Conservation (phyloP, 179 eudicot genomes). For the Spergularia azorica region DNA sequence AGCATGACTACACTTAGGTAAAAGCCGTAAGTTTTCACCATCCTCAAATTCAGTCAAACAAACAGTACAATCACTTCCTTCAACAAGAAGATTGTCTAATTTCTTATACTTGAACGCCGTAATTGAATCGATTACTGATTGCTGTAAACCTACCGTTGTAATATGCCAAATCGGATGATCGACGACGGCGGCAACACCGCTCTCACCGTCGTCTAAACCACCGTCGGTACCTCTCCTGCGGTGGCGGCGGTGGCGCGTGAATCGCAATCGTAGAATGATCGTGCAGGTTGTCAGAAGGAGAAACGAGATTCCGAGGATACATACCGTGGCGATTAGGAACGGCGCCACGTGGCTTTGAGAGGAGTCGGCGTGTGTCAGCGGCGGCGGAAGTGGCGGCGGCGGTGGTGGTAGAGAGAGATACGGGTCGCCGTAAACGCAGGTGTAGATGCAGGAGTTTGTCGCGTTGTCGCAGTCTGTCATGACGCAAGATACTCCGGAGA, state of each 20-base stretch:
- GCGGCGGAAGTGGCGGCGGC: slow-evolving; percentile 18
- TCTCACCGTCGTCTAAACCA: neutral
- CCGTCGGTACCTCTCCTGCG: neutral
- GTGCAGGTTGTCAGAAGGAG: slow-evolving; percentile 39
- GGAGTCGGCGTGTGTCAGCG: neutral
- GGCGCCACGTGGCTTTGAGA: slow-evolving; percentile 30
- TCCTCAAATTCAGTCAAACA: slow-evolving; percentile 76
- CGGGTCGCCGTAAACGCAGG: neutral
- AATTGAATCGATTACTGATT: slow-evolving; percentile 60
- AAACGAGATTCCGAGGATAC: slow-evolving; percentile 45
- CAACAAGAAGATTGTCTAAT: slow-evolving; percentile 58
- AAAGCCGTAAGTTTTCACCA: slow-evolving; percentile 65
- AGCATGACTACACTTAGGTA: slow-evolving; percentile 73
- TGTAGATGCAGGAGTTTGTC: neutral
- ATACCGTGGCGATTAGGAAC: slow-evolving; percentile 33
- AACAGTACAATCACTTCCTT: slow-evolving; percentile 69
- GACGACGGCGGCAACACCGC: slow-evolving; percentile 16
- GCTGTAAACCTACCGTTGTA: slow-evolving; percentile 64
- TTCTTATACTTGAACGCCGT: slow-evolving; percentile 50
- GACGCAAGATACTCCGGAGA: neutral
- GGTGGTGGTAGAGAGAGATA: neutral
- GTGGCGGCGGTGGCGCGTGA: slow-evolving; percentile 27
- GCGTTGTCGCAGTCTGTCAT: slow-evolving; percentile 1
- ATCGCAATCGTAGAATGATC: slow-evolving; percentile 29
- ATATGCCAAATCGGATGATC: slow-evolving; percentile 75